Conservation (phyloP, 345 rosid genomes). For the Rhodomyrtus tomentosa region DNA sequence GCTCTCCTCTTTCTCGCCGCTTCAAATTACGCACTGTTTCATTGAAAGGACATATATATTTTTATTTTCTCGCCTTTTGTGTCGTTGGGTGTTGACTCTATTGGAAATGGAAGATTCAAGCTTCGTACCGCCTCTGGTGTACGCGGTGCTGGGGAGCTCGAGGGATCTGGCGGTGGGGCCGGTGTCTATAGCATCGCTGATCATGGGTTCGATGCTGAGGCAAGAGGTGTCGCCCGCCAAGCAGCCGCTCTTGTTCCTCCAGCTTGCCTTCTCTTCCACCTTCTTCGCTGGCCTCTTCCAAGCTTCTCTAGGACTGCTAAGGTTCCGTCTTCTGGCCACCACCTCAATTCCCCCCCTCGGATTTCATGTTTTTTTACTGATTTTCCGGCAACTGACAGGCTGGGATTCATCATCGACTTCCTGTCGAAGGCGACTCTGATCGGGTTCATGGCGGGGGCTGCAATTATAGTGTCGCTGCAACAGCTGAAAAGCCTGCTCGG, state of each 20-base stretch:
- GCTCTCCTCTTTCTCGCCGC: not conserved
- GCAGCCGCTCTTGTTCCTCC: constrained; percentile 60
- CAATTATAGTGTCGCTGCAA: constrained; percentile 84
- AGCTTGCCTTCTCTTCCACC: constrained; percentile 80
- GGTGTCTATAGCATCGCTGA: constrained; percentile 86
- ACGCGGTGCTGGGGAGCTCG: constrained; percentile 93
- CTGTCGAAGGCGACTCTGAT: constrained; percentile 79
- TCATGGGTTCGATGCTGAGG: constrained; percentile 86
- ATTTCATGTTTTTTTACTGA: not conserved
- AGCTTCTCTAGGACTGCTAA: constrained; percentile 81
- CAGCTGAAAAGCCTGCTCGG: constrained; percentile 90
- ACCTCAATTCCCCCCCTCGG: not conserved
- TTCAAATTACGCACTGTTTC: not conserved
- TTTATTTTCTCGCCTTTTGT: not conserved
- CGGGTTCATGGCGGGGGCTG: constrained; percentile 99
- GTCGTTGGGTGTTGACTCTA: not conserved
- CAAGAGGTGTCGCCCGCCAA: constrained; percentile 69
- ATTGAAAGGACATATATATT: not conserved
- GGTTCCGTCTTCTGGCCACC: constrained; percentile 19
- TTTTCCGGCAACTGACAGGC: constrained; percentile 23
- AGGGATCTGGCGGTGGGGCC: constrained; percentile 95
- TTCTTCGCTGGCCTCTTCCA: constrained; percentile 94
- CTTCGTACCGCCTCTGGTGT: constrained; percentile 91
- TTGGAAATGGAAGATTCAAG: constrained; percentile 56
- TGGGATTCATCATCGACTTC: constrained; percentile 87